Evolutionary conservation across 495 filamentous ascomycete species (phyloP), one percentile per base, ranked within the genome.

Genomic region (Neurospora sp.): DNA sequence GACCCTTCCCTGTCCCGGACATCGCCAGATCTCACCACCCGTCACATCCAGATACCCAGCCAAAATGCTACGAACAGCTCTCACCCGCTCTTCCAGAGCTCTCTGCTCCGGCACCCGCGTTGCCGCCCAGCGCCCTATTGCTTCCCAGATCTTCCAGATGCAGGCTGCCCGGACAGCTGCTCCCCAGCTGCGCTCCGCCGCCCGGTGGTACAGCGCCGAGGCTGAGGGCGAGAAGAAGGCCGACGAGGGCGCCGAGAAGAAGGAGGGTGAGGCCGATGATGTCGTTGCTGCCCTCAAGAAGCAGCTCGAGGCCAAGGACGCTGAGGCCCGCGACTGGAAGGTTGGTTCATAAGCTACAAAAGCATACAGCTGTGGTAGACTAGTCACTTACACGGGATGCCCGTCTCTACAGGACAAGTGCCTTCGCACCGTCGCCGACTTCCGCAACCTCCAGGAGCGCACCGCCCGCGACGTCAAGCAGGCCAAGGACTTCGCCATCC

Each of bases 361-460:
- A 31, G 5, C 23, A 54, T 46, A 54, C 20, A 62, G 12, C 54
- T 31, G 2, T 35, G 54, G 4, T 35, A 5, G 23, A 62, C 54
- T 31, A 62, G 8, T 46, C 72, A 42, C 23, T 73, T 23, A 74
- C 74, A 69, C 69, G 23, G 54, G 54, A 31, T 62, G 11, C n/a
- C 40, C 40, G 44, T 23, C 37, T 20, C 69, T 71, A 73, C 77
- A 98, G 96, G 95, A 98, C 83, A 94, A 92, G 84, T 97, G 92
- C 82, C 89, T 96, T 70, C 96, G 96, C 77, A 91, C 90, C 66
- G 92, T 97, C 74, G 96, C 96, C 81, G 96, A 98, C 75, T 98
- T 94, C 88, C 93, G 93, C 77, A 99, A 98, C 85, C 92, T 98
- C 44, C 94, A 98, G 86, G 93, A 97, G 75, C 93, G 96, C 77